Percentiles rank a stretch among this genome's conserved stretches.
These are phyloP conservation scores for Venustampulla echinocandica DNA, from an alignment of 495 filamentous ascomycete genomes.

Conservation along the genomic window DNA sequence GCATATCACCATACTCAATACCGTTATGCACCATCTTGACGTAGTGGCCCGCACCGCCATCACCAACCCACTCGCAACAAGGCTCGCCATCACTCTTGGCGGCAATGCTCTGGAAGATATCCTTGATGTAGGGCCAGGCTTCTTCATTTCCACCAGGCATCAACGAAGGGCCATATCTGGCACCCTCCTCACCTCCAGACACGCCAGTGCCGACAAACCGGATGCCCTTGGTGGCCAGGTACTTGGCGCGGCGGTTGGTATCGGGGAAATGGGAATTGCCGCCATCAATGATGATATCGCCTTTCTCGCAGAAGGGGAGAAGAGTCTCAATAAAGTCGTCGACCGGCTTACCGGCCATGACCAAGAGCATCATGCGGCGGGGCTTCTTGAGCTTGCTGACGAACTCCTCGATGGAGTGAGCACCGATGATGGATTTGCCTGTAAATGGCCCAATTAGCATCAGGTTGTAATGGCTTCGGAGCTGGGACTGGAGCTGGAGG, in stretches of 20 bases:
- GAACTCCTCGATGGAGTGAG: conserved; percentile 90
- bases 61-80: conserved; percentile 99
- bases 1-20: conserved; percentile 99
- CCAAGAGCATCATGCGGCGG: conserved; percentile 92
- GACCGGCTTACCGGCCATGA: conserved; percentile 95
- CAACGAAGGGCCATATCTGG: conserved; percentile 89
- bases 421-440: conserved; percentile 89
- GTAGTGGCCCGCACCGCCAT: conserved; percentile 98
- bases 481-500: conserved; percentile 6
- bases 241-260: conserved; percentile 88
- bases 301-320: conserved; percentile 77
- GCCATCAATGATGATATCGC: conserved; percentile 98
- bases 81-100: conserved; percentile 95
- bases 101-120: conserved; percentile 94
- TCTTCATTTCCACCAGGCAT: conserved; percentile 99
- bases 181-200: conserved; percentile 98
- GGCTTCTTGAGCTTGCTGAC: conserved; percentile 92
- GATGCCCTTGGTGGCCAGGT: conserved; percentile 78
- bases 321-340: conserved; percentile 97
- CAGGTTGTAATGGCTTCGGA: conserved; percentile 10
- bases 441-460: conserved; percentile 12
- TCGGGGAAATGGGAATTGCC: conserved; percentile 99
- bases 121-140: conserved; percentile 98
- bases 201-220: conserved; percentile 96
- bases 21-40: conserved; percentile 99